Evolutionary conservation across 75 land plant species (phyloP).

Genomic region (Pinus tabuliformis): DNA sequence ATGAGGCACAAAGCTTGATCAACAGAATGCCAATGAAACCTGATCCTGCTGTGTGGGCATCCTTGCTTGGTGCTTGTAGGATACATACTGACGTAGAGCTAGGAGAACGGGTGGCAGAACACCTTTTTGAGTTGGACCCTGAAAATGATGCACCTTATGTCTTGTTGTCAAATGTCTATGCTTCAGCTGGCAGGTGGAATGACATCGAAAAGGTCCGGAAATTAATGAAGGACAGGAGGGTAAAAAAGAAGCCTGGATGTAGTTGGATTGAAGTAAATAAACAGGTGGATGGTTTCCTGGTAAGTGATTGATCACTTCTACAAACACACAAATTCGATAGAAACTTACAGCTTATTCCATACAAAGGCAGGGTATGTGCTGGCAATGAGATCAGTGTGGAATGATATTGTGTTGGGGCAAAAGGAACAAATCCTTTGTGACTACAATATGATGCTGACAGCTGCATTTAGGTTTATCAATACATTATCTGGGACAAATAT

Average conservation of each 20-base stretch:
- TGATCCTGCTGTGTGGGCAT: slow-evolving; percentile 4
- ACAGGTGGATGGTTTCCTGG: not conserved
- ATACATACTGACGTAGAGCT: not conserved
- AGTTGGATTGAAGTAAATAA: not conserved
- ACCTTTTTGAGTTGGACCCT: not conserved
- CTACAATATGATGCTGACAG: too few relatives aligned
- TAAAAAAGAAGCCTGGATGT: not conserved
- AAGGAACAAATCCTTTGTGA: too few relatives aligned
- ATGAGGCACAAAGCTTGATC: slow-evolving; percentile 7
- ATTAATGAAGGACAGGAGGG: not conserved
- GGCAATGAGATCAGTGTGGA: too few relatives aligned
- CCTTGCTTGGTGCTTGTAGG: slow-evolving; percentile 4
- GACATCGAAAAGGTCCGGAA: not conserved
- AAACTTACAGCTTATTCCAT: not conserved
- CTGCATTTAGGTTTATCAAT: too few relatives aligned
- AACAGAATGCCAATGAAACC: not conserved
- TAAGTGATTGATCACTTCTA: not conserved
- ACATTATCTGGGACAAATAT: too few relatives aligned
- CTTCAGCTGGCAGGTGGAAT: not conserved
- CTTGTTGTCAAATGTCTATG: not conserved
- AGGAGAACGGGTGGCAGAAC: not conserved
- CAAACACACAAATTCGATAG: not conserved
- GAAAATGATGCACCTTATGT: not conserved
- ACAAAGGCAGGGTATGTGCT: not conserved
- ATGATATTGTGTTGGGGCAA: too few relatives aligned